phyloP scores from a whole-genome alignment of 441 rosid species.

The Isatis lusitanica region DNA sequence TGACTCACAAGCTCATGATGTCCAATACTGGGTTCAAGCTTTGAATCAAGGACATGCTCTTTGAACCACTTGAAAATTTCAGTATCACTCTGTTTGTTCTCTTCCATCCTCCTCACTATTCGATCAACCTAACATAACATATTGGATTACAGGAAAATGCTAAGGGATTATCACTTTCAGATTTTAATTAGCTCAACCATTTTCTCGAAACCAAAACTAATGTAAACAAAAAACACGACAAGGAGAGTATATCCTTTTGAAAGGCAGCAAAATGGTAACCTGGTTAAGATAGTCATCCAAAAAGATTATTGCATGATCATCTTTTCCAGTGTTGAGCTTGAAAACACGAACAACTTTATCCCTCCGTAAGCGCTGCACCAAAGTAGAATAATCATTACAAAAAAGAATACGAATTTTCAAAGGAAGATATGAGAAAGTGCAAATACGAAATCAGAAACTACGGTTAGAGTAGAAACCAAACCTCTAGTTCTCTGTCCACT shows the following conservation, averaged over 20 bases:
- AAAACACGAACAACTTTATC: conserved; percentile 76
- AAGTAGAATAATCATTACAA: background rate
- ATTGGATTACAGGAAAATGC: background rate
- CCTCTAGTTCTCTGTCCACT: conserved; percentile 94
- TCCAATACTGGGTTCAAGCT: conserved; percentile 73
- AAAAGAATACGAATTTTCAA: background rate
- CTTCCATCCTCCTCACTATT: conserved; percentile 68
- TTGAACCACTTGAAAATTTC: conserved; percentile 81
- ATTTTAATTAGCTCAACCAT: background rate
- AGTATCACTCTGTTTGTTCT: conserved; percentile 51
- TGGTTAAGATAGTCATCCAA: conserved; percentile 78
- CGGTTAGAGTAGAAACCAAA: conserved; percentile 21
- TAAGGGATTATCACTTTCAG: background rate
- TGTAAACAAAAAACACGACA: background rate
- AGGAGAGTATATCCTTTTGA: background rate
- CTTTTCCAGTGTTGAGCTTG: conserved; percentile 85
- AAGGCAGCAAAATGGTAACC: conserved; percentile 39
- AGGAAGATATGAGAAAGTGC: background rate
- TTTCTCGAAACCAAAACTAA: too few relatives aligned
- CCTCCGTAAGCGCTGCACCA: conserved; percentile 67
- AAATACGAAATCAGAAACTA: background rate
- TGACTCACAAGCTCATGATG: conserved; percentile 80
- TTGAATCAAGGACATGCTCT: conserved; percentile 68
- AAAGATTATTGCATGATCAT: conserved; percentile 90
- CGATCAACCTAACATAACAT: conserved; percentile 51